Percentiles rank a stretch among this genome's conserved stretches.
phyloP scores from a whole-genome alignment of 2,329 filamentous ascomycete genomes.

The Niveomyces coronatus region DNA sequence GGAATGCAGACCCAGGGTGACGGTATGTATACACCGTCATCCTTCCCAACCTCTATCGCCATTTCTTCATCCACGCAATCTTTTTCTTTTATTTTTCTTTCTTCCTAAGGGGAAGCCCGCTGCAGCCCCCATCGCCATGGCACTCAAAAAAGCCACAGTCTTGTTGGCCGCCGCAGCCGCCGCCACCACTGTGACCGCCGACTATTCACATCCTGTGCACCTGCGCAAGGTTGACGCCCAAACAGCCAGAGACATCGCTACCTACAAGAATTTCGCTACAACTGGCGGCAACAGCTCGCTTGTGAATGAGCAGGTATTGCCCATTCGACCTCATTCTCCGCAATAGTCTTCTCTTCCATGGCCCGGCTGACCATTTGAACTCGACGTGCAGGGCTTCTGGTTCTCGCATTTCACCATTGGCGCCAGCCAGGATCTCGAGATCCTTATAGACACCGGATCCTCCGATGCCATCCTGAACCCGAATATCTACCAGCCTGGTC shows the following conservation, averaged over 20 bases:
- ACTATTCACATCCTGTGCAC: conserved; percentile 12
- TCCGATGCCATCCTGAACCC: conserved; percentile 14
- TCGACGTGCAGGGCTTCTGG: conserved; percentile 13
- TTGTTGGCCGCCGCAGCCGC: conserved; percentile 9
- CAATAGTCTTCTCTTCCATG: background rate
- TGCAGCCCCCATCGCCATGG: conserved; percentile 4
- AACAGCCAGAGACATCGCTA: conserved; percentile 8
- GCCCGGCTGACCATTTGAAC: background rate
- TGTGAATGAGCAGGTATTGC: conserved; percentile 10
- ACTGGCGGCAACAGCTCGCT: conserved; percentile 2
- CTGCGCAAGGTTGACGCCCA: conserved; percentile 11
- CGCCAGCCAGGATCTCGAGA: conserved; percentile 12
- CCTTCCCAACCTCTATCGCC: background rate
- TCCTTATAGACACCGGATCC: conserved; percentile 14
- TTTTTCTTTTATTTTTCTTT: background rate
- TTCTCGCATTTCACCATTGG: conserved; percentile 14
- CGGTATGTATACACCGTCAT: background rate
- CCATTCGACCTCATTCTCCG: background rate
- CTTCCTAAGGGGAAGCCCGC: background rate
- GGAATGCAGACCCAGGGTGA: no score
- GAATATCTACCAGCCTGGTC: conserved; percentile 12
- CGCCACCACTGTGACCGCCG: conserved; percentile 10
- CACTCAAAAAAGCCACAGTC: conserved; percentile 8
- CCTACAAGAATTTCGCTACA: conserved; percentile 7
- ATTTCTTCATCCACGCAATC: background rate